Evolutionary conservation across 208 protist species (phyloP).

Genomic region (Trypanosoma scelopori): DNA sequence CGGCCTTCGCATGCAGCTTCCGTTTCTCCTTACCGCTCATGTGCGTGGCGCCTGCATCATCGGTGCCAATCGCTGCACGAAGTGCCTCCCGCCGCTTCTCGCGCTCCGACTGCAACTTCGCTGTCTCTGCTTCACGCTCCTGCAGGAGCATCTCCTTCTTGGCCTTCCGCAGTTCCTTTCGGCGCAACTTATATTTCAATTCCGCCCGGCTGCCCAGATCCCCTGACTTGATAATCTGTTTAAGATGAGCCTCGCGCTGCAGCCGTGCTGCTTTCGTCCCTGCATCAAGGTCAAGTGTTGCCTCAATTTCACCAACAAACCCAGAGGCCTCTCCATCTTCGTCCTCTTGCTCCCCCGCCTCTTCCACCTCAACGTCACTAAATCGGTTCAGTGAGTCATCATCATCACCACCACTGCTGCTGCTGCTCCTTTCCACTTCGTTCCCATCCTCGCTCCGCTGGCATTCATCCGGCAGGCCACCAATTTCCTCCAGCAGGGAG

Average conservation of each 20-base stretch:
- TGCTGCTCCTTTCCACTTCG: slow-evolving; percentile 21
- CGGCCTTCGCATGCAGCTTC: slow-evolving; percentile 64
- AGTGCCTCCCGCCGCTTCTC: slow-evolving; percentile 56
- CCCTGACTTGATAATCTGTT: slow-evolving; percentile 61
- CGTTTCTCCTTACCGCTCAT: slow-evolving; percentile 71
- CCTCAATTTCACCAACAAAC: slow-evolving; percentile 67
- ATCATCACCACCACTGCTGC: slow-evolving; percentile 43
- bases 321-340: slow-evolving; percentile 16
- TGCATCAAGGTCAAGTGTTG: slow-evolving; percentile 83
- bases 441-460: slow-evolving; percentile 6
- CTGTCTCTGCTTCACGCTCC: slow-evolving; percentile 62
- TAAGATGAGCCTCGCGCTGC: slow-evolving; percentile 64
- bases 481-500: slow-evolving; percentile 78
- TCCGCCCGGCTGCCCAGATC: slow-evolving; percentile 68
- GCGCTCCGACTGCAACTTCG: slow-evolving; percentile 34
- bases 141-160: slow-evolving; percentile 78
- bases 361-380: slow-evolving; percentile 66
- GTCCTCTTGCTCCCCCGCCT: slow-evolving; percentile 24
- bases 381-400: slow-evolving; percentile 82
- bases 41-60: slow-evolving; percentile 44
- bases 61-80: slow-evolving; percentile 52
- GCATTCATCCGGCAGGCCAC: slow-evolving; percentile 56
- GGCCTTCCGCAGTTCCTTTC: slow-evolving; percentile 84
- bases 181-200: slow-evolving; percentile 84
- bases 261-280: slow-evolving; percentile 65